Percentiles rank a stretch among this genome's conserved stretches.
phyloP scores from a whole-genome alignment of 768 basidiomycete species.

The Lentinula lateritia region DNA sequence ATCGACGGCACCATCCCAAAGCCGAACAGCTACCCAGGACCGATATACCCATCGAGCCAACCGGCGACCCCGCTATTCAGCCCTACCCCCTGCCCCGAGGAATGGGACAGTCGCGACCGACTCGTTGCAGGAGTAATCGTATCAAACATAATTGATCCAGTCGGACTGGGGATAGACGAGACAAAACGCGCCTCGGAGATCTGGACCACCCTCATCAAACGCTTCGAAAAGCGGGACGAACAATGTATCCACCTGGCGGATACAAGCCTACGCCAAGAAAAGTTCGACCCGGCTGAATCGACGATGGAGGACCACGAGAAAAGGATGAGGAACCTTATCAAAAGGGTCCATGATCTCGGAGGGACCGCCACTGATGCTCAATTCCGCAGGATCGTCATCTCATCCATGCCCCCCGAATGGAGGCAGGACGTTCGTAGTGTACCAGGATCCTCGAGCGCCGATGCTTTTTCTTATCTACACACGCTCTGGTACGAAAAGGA shows the following conservation, averaged over 20 bases:
- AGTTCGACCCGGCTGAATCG: too few species aligned
- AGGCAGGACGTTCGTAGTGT: neutral
- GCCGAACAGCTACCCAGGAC: neutral
- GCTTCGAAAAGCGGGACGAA: too few species aligned
- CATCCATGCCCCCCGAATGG: neutral
- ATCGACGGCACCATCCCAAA: neutral
- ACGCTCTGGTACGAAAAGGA: neutral
- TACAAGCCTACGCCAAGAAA: too few species aligned
- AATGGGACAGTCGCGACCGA: neutral
- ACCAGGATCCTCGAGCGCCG: neutral
- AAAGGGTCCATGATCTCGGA: too few species aligned
- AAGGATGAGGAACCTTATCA: too few species aligned
- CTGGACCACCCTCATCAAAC: too few species aligned
- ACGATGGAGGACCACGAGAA: too few species aligned
- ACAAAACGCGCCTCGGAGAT: too few species aligned
- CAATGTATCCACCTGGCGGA: too few species aligned
- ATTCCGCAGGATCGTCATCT: neutral
- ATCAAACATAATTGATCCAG: too few species aligned
- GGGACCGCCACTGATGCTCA: neutral
- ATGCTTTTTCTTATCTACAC: neutral
- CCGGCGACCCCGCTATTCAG: neutral
- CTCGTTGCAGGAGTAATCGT: neutral
- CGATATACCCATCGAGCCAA: neutral
- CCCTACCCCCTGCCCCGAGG: neutral
- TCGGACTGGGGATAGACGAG: too few species aligned